Percentiles rank a stretch among this genome's conserved stretches.
These are phyloP conservation scores for Mycena rebaudengoi DNA, from an alignment of 768 basidiomycete species.

Conservation along the genomic window DNA sequence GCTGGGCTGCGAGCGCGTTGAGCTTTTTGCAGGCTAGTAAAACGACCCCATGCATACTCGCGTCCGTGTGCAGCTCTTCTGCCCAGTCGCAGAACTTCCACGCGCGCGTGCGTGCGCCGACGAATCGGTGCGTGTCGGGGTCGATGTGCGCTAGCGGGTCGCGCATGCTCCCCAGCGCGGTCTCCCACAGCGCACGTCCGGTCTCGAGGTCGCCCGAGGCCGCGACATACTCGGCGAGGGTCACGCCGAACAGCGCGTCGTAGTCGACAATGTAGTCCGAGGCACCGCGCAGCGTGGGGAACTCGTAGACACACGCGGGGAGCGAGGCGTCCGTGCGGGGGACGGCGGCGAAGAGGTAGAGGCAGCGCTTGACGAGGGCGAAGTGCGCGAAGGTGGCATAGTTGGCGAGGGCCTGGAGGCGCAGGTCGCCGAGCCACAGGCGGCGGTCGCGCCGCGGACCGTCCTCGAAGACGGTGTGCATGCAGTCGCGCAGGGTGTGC, in stretches of 20 bases:
- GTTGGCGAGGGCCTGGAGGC: conserved; percentile 8
- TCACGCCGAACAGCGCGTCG: background rate
- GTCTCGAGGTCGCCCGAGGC: conserved; percentile 8
- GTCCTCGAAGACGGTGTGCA: conserved; percentile 7
- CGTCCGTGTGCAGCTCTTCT: conserved; percentile 4
- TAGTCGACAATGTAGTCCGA: conserved; percentile 3
- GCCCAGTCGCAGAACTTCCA: conserved; percentile 10
- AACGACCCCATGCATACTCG: background rate
- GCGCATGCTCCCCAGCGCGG: conserved; percentile 1
- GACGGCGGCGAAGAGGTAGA: conserved; percentile 7
- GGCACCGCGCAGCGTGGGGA: conserved; percentile 2
- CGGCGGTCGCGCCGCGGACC: conserved; percentile 9
- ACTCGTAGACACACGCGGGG: background rate
- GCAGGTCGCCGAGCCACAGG: conserved; percentile 6
- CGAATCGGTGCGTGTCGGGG: background rate
- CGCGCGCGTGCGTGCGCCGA: background rate
- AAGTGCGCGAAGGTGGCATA: conserved; percentile 6
- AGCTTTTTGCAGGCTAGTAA: background rate
- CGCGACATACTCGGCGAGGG: background rate
- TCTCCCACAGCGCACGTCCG: background rate
- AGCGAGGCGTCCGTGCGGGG: conserved; percentile 4
- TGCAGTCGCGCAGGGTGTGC: conserved; percentile 9
- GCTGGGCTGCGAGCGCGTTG: background rate
- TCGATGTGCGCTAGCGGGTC: conserved; percentile 3
- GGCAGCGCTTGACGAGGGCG: background rate